These are phyloP conservation scores for Candida maltosa DNA, from an alignment of 805 yeast species.

Conservation along the genomic window DNA sequence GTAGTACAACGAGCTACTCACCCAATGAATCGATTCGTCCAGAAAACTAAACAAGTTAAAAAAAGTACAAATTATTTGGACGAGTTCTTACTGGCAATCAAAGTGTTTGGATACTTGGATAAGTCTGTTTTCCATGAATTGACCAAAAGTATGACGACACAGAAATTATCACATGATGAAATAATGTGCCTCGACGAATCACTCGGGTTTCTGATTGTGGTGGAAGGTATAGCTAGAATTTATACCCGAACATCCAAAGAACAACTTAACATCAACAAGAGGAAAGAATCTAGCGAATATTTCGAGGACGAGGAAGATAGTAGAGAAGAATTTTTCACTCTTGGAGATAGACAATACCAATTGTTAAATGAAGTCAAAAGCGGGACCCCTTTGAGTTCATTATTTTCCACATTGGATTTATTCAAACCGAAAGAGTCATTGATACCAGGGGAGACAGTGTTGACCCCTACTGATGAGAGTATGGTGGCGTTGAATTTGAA, in stretches of 20 bases:
- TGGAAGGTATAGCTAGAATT: constrained; percentile 85
- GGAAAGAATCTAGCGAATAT: constrained; percentile 12
- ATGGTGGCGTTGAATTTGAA: constrained; percentile 4
- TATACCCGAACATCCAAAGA: constrained; percentile 48
- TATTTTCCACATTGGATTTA: constrained; percentile 74
- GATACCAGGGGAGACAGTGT: not conserved
- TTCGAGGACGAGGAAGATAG: constrained; percentile 28
- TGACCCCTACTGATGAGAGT: constrained; percentile 4
- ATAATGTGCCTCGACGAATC: constrained; percentile 68
- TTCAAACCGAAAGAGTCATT: constrained; percentile 37
- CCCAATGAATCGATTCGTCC: constrained; percentile 15
- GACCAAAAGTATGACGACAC: constrained; percentile 88
- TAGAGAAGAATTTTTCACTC: constrained; percentile 39
- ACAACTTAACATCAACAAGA: constrained; percentile 3
- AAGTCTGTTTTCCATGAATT: constrained; percentile 88
- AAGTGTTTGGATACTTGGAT: constrained; percentile 90
- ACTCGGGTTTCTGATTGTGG: constrained; percentile 86
- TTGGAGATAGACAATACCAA: constrained; percentile 65
- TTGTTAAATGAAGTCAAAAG: constrained; percentile 75
- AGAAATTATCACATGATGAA: constrained; percentile 75
- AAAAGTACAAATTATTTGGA: constrained; percentile 70
- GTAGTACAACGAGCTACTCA: constrained; percentile 9
- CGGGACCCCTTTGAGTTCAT: constrained; percentile 81
- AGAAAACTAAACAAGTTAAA: constrained; percentile 24
- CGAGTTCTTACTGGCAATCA: constrained; percentile 86